phyloP scores from a whole-genome alignment of 2,329 filamentous ascomycete genomes.

The Paraphoma chrysanthemicola region DNA sequence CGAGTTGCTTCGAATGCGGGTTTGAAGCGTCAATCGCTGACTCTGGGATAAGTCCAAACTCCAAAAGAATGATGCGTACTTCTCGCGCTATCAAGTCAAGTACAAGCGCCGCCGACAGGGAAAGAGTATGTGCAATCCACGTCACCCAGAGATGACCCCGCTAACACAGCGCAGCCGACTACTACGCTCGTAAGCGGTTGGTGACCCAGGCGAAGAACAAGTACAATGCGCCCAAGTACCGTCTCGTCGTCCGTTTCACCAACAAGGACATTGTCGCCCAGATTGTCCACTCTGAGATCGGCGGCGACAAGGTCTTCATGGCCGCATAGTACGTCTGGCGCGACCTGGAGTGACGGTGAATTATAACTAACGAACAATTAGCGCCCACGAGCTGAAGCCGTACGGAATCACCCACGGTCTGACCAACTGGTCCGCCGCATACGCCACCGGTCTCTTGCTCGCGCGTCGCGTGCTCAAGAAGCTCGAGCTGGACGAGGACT shows the following conservation, averaged over 20 bases:
- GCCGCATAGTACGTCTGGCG: constrained; percentile 34
- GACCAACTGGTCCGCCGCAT: constrained; percentile 99
- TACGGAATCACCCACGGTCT: constrained; percentile 99
- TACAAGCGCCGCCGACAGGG: constrained; percentile 95
- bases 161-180: constrained; percentile 81
- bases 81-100: constrained; percentile 99
- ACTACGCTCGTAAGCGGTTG: constrained; percentile 99
- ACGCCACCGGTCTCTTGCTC: constrained; percentile 94
- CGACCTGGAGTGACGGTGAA: neutral
- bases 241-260: constrained; percentile 98
- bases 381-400: constrained; percentile 92
- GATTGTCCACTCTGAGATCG: constrained; percentile 95
- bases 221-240: constrained; percentile 99
- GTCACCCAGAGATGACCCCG: neutral
- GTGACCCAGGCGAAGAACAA: constrained; percentile 99
- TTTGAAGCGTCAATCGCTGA: constrained; percentile 99
- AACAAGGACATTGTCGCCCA: constrained; percentile 99
- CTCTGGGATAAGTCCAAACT: constrained; percentile 90
- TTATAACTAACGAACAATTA: constrained; percentile 14
- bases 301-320: constrained; percentile 93
- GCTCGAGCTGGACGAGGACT: constrained; percentile 92
- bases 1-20: constrained; percentile 92
- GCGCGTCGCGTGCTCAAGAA: constrained; percentile 97
- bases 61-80: constrained; percentile 98
- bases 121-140: constrained; percentile 81